These are phyloP conservation scores for Trametes cubensis DNA, from an alignment of 768 basidiomycete genomes.

Conservation along the genomic window DNA sequence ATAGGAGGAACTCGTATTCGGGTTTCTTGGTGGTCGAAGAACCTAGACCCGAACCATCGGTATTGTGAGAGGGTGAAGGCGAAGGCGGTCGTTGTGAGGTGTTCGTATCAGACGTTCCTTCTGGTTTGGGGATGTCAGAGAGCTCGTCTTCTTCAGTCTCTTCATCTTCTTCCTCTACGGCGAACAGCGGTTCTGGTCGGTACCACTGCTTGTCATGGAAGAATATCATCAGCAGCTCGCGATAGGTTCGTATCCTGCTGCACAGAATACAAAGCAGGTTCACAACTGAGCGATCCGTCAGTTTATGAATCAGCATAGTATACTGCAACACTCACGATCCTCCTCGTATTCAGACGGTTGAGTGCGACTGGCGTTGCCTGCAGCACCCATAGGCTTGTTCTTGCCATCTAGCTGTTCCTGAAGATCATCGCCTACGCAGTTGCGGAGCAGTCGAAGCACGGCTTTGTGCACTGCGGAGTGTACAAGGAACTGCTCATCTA, in stretches of 20 bases:
- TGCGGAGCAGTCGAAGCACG: constrained; percentile 79
- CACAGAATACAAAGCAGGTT: constrained; percentile 90
- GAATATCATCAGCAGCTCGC: constrained; percentile 94
- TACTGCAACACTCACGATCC: constrained; percentile 62
- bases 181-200: constrained; percentile 71
- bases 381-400: constrained; percentile 80
- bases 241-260: constrained; percentile 86
- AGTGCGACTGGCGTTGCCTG: constrained; percentile 63
- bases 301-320: background rate
- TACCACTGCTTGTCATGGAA: constrained; percentile 95
- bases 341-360: constrained; percentile 89
- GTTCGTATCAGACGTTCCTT: constrained; percentile 2
- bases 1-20: constrained; percentile 94
- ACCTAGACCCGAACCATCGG: constrained; percentile 51
- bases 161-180: constrained; percentile 77
- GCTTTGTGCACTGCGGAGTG: constrained; percentile 90
- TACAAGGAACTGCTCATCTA: constrained; percentile 93
- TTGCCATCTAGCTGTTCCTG: constrained; percentile 85
- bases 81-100: constrained; percentile 45
- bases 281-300: constrained; percentile 60
- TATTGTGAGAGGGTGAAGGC: constrained; percentile 62
- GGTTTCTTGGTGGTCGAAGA: constrained; percentile 58
- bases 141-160: constrained; percentile 33
- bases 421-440: constrained; percentile 90
- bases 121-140: constrained; percentile 8